phyloP scores from a whole-genome alignment of 495 filamentous ascomycete species.

The Penicillium nucicola region DNA sequence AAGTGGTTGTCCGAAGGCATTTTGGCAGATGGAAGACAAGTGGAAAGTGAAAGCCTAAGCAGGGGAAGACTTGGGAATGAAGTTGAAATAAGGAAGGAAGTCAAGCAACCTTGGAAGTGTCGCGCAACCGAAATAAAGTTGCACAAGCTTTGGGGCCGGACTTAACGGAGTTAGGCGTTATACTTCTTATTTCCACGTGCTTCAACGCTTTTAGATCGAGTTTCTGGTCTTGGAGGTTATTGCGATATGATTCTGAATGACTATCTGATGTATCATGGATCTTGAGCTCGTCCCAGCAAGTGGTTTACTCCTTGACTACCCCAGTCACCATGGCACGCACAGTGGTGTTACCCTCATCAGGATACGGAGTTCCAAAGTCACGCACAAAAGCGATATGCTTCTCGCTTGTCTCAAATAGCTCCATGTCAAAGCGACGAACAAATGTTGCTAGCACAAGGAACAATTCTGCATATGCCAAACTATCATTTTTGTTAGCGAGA shows the following conservation, averaged over 20 bases:
- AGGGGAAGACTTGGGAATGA: neutral
- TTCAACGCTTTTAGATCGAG: too few species aligned
- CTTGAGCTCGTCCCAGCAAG: too few species aligned
- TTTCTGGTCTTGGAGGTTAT: too few species aligned
- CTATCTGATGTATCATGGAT: too few species aligned
- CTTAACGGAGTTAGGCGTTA: constrained; percentile 1
- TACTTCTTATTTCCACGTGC: neutral
- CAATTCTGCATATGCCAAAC: constrained; percentile 44
- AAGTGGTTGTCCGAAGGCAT: constrained; percentile 33
- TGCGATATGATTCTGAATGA: too few species aligned
- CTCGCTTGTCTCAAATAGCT: constrained; percentile 30
- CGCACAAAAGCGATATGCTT: constrained; percentile 27
- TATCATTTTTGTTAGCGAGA: constrained; percentile 14
- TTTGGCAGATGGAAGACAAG: neutral
- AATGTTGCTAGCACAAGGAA: constrained; percentile 36
- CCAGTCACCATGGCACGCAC: constrained; percentile 18
- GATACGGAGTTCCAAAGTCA: constrained; percentile 21
- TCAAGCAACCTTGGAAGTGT: neutral
- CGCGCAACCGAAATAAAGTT: neutral
- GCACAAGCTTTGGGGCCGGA: constrained; percentile 2
- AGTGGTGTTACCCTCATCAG: constrained; percentile 15
- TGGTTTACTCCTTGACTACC: constrained; percentile 10
- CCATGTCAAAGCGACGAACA: constrained; percentile 36
- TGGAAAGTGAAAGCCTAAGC: neutral
- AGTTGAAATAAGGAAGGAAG: neutral